Conservation (phyloP, 768 basidiomycete species). For the Lactarius psammicola region DNA sequence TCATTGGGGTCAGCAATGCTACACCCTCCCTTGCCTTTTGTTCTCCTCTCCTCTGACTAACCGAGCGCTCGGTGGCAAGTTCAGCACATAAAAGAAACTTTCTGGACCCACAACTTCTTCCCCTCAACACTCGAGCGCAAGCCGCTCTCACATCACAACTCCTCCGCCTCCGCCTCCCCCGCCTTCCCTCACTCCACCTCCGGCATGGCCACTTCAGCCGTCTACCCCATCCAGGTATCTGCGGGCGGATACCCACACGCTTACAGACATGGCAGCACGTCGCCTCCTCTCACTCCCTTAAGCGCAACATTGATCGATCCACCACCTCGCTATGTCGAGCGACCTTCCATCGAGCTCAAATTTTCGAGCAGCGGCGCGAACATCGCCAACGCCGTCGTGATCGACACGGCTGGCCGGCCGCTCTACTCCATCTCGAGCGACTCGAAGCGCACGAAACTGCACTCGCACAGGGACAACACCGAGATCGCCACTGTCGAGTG, state of each 20-base stretch:
- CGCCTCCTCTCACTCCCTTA: neutral
- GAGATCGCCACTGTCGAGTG: conserved; percentile 22
- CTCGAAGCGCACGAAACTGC: conserved; percentile 12
- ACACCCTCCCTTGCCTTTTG: neutral
- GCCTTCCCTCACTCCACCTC: too few species aligned
- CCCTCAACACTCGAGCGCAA: conserved; percentile 3
- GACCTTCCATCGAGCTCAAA: conserved; percentile 19
- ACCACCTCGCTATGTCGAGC: neutral
- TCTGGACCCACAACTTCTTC: neutral
- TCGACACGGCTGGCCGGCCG: neutral
- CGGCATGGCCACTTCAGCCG: conserved; percentile 12
- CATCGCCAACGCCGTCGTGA: conserved; percentile 14
- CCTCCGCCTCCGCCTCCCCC: too few species aligned
- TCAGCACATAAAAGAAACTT: conserved; percentile 13
- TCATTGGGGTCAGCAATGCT: neutral
- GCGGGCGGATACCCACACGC: conserved; percentile 20
- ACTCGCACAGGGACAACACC: neutral
- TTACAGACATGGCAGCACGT: neutral
- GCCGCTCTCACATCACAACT: neutral
- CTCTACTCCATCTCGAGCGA: conserved; percentile 14
- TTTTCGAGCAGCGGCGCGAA: conserved; percentile 3
- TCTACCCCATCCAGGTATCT: conserved; percentile 12
- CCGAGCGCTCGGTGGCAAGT: neutral
- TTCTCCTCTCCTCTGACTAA: neutral
- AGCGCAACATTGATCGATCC: conserved; percentile 19